Conservation (phyloP, 257 asterid genomes). For the Penstemon davidsonii region DNA sequence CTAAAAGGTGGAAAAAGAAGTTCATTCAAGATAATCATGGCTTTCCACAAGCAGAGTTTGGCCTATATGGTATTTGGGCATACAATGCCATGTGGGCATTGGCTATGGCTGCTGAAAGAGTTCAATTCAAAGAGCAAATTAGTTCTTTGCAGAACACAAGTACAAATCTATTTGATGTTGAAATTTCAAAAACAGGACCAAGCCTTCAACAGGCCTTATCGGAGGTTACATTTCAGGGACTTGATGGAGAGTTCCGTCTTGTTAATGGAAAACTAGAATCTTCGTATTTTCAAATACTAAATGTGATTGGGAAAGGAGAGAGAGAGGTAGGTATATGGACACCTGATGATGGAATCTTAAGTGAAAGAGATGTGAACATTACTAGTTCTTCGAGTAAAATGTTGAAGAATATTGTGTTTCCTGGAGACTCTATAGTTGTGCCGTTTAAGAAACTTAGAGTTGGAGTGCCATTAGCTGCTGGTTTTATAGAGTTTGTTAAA, state of each 20-base stretch:
- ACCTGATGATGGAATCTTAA: slow-evolving; percentile 13
- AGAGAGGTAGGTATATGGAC: slow-evolving; percentile 38
- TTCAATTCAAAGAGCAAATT: neutral
- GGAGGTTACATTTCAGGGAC: slow-evolving; percentile 25
- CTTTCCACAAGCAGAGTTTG: neutral
- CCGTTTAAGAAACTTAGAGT: slow-evolving; percentile 21
- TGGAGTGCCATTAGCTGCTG: slow-evolving; percentile 30
- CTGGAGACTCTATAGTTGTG: slow-evolving; percentile 30
- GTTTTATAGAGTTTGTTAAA: neutral
- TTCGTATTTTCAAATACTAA: slow-evolving; percentile 33
- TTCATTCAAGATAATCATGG: neutral
- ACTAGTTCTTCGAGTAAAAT: neutral
- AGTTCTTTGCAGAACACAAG: neutral
- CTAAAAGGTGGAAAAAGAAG: slow-evolving; percentile 31
- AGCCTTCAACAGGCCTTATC: slow-evolving; percentile 15
- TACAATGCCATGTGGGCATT: slow-evolving; percentile 3
- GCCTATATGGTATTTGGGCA: slow-evolving; percentile 4
- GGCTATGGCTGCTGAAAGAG: slow-evolving; percentile 14
- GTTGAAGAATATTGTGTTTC: slow-evolving; percentile 28
- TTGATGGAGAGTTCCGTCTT: slow-evolving; percentile 34
- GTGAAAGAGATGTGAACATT: neutral
- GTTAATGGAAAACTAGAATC: slow-evolving; percentile 31
- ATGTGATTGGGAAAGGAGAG: slow-evolving; percentile 32
- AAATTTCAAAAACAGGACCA: slow-evolving; percentile 9
- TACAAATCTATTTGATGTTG: slow-evolving; percentile 13